Conservation (phyloP, 2,329 filamentous ascomycete species). For the Chlorencoelia australis region DNA sequence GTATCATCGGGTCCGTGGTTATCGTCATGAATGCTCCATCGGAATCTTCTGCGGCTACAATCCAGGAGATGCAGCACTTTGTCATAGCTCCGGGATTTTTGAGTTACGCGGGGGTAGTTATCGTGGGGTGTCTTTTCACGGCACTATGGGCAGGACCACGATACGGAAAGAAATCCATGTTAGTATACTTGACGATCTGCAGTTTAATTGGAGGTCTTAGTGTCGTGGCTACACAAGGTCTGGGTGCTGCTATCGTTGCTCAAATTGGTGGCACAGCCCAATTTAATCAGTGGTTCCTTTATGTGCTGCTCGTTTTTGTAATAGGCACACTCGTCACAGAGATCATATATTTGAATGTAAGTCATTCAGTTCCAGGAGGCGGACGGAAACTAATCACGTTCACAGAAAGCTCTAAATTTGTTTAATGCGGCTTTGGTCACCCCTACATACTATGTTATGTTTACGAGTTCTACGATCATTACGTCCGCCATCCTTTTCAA, state of each 20-base stretch:
- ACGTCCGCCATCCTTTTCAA: constrained; percentile 87
- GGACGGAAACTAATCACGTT: constrained; percentile 5
- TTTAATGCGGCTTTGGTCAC: constrained; percentile 97
- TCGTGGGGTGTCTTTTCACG: constrained; percentile 60
- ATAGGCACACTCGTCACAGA: constrained; percentile 81
- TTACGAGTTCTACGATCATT: constrained; percentile 90
- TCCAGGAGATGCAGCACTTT: constrained; percentile 85
- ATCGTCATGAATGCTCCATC: constrained; percentile 90
- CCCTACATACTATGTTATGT: constrained; percentile 97
- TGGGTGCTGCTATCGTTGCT: constrained; percentile 84
- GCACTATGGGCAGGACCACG: constrained; percentile 75
- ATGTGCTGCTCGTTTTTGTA: constrained; percentile 85
- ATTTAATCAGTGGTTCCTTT: constrained; percentile 97
- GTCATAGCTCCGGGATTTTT: constrained; percentile 83
- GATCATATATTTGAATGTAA: constrained; percentile 90
- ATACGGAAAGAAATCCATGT: constrained; percentile 94
- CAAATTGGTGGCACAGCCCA: constrained; percentile 73
- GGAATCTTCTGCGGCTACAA: constrained; percentile 74
- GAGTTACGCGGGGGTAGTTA: constrained; percentile 71
- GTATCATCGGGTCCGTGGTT: constrained; percentile 84
- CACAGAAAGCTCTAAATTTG: constrained; percentile 91
- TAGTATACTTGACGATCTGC: constrained; percentile 94
- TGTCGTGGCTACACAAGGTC: constrained; percentile 87
- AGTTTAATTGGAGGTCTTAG: constrained; percentile 89
- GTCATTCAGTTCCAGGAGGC: constrained; percentile 30